phyloP scores from a whole-genome alignment of 768 basidiomycete genomes.

The Tylopilus plumbeoviolaceoides region DNA sequence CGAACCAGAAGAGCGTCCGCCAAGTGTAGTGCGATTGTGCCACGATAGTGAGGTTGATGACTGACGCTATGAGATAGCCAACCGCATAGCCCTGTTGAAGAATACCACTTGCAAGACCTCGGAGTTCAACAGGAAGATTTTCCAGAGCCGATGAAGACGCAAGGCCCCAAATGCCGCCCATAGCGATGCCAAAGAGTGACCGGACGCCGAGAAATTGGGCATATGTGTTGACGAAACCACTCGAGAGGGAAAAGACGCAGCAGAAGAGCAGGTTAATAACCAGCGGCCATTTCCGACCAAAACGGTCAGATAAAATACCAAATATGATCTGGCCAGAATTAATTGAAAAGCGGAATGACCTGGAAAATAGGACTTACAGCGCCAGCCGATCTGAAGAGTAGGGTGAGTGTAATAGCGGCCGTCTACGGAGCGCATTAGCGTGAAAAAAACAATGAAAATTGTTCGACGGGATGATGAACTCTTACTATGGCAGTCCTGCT shows the following conservation, averaged over 20 bases:
- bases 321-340: constrained; percentile 50
- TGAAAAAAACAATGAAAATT: not conserved
- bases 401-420: constrained; percentile 83
- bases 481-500: constrained; percentile 40
- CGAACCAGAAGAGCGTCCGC: constrained; percentile 82
- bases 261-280: constrained; percentile 72
- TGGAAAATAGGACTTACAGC: constrained; percentile 40
- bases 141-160: constrained; percentile 81
- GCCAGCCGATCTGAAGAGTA: constrained; percentile 84
- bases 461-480: not conserved
- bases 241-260: constrained; percentile 68
- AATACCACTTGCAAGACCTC: constrained; percentile 81
- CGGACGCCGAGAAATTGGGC: constrained; percentile 76
- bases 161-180: constrained; percentile 90
- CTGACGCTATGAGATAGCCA: constrained; percentile 81
- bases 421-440: constrained; percentile 38
- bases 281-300: constrained; percentile 91
- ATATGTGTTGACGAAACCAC: constrained; percentile 78
- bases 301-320: constrained; percentile 83
- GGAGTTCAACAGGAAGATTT: constrained; percentile 80
- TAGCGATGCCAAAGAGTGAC: constrained; percentile 79
- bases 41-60: constrained; percentile 70
- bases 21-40: constrained; percentile 41
- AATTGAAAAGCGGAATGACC: not conserved
- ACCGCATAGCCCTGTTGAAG: constrained; percentile 88